Conservation (phyloP, 805 yeast species). For the Metschnikowia lunata region DNA sequence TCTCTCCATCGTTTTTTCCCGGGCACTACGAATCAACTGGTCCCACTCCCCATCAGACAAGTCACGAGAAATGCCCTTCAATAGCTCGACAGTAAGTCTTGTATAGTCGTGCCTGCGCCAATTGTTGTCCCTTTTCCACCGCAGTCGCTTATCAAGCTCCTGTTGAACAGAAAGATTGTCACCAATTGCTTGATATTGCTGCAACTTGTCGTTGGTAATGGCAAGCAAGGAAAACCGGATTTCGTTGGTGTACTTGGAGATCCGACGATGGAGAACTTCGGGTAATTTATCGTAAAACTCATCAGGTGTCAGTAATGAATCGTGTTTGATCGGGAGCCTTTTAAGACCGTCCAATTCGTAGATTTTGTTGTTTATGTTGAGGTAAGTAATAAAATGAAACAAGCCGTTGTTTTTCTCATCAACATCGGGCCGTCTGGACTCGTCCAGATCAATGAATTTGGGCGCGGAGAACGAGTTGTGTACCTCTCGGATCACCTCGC, state of each 20-base stretch:
- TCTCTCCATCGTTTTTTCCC: slow-evolving; percentile 13
- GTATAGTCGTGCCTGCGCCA: slow-evolving; percentile 52
- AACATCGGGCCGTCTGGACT: slow-evolving; percentile 16
- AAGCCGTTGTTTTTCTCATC: slow-evolving; percentile 47
- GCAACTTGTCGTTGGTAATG: slow-evolving; percentile 47
- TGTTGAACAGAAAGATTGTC: slow-evolving; percentile 34
- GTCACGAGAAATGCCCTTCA: slow-evolving; percentile 36
- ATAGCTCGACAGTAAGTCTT: slow-evolving; percentile 45
- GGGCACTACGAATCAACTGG: slow-evolving; percentile 22
- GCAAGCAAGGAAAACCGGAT: slow-evolving; percentile 55
- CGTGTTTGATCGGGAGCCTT: slow-evolving; percentile 50
- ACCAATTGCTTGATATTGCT: slow-evolving; percentile 30
- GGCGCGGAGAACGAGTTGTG: slow-evolving; percentile 65
- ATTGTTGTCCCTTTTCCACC: slow-evolving; percentile 52
- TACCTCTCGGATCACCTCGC: slow-evolving; percentile 49
- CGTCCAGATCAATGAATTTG: slow-evolving; percentile 46
- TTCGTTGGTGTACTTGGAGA: slow-evolving; percentile 44
- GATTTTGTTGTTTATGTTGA: slow-evolving; percentile 39
- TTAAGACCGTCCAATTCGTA: slow-evolving; percentile 64
- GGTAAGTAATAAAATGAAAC: slow-evolving; percentile 59
- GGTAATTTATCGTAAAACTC: slow-evolving; percentile 43
- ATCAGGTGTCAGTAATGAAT: slow-evolving; percentile 32
- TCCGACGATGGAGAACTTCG: slow-evolving; percentile 42
- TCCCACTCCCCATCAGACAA: slow-evolving; percentile 40
- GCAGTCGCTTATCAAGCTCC: slow-evolving; percentile 46